Evolutionary conservation across 1,139 yeast genomes (phyloP), one percentile per base, ranked within the genome.

Genomic region (Taphrina sp.): DNA sequence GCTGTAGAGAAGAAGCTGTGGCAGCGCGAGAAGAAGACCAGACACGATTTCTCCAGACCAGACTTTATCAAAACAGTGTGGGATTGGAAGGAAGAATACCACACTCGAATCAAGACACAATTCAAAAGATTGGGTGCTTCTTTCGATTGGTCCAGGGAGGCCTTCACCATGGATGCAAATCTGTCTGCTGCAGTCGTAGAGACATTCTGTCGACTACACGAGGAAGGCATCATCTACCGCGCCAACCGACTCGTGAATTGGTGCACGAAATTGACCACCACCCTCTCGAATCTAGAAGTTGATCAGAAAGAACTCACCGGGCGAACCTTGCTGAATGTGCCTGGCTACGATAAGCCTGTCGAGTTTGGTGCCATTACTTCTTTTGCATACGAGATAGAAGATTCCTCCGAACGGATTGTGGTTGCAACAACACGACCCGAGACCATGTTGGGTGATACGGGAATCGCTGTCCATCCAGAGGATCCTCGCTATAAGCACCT

Each of bases 401-500:
- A 76, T 56, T 82, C 92, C n/a, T 94, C 85, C 64, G 98, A 92
- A 73, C 85, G 80, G 71, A 69, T 92, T 59, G 77, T 92, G 59
- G 95, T 92, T 63, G 98, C 98, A 45, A 92, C 98, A 52, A 92
- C 98, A 44, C 92, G 98, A 81, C 98, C 98, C 47, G 98, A 92
- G 74, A 92, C 98, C 59, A 75, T 92, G 65, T 90, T 92, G 66
- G 98, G 98, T 76, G 98, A 92, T 74, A 89, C 96, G 60, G 98
- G 85, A 69, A 85, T 92, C 64, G 98, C 98, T 41, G 95, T 92
- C 57, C 98, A 92, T 70, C 98, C 98, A 57, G 80, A 90, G 52
- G 98, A 92, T 74, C 75, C 82, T 46, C 83, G 98, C 71, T 92
- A 92, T 76, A 85, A 75, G 64, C 98, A 92, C 70, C 78, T 92